Evolutionary conservation across 2,329 filamentous ascomycete species (phyloP).

Genomic region (Monosporascus sp.): DNA sequence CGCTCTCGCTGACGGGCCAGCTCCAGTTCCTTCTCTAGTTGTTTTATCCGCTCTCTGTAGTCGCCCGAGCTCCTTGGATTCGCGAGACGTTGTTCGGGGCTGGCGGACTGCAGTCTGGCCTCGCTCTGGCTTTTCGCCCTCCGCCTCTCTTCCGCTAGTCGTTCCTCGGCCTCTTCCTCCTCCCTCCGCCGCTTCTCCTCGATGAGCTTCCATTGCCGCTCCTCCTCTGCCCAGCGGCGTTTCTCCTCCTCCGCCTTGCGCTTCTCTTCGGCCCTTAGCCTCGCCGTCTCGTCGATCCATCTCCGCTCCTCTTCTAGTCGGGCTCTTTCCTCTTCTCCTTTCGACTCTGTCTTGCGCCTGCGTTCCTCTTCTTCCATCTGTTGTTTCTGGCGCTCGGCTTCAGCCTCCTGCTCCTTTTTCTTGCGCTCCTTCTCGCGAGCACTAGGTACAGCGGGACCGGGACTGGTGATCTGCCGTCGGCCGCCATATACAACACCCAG

Average conservation of each 20-base stretch:
- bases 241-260: slow-evolving; percentile 62
- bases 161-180: slow-evolving; percentile 66
- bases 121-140: slow-evolving; percentile 58
- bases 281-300: slow-evolving; percentile 62
- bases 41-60: slow-evolving; percentile 65
- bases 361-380: slow-evolving; percentile 50
- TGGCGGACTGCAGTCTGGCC: slow-evolving; percentile 51
- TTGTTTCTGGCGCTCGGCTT: slow-evolving; percentile 53
- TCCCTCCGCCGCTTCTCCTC: slow-evolving; percentile 67
- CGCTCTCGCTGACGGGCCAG: slow-evolving; percentile 56
- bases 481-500: slow-evolving; percentile 90
- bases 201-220: slow-evolving; percentile 69
- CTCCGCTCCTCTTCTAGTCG: slow-evolving; percentile 58
- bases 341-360: slow-evolving; percentile 39
- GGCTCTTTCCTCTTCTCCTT: slow-evolving; percentile 58
- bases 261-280: slow-evolving; percentile 56
- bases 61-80: slow-evolving; percentile 22
- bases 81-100: no score
- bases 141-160: slow-evolving; percentile 61
- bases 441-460: slow-evolving; percentile 72
- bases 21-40: slow-evolving; percentile 71
- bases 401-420: slow-evolving; percentile 51
- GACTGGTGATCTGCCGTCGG: slow-evolving; percentile 84
- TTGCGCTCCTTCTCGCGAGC: slow-evolving; percentile 77
- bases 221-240: slow-evolving; percentile 71